These are phyloP conservation scores for Fusarium papillatum DNA, from an alignment of 2,329 filamentous ascomycete species.

Conservation along the genomic window DNA sequence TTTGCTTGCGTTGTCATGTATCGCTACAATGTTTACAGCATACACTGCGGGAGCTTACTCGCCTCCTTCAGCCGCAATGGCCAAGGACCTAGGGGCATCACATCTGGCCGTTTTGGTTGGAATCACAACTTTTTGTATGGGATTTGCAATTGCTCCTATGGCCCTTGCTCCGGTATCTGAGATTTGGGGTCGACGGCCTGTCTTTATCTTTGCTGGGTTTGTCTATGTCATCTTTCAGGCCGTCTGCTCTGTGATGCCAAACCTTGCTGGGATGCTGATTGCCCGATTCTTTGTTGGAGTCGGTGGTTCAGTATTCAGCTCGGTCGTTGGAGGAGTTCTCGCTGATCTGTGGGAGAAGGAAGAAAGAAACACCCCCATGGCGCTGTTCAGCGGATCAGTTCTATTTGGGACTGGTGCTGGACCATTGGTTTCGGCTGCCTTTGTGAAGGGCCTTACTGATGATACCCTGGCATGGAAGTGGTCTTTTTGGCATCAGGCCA, in stretches of 20 bases:
- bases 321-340: conserved; percentile 93
- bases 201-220: conserved; percentile 81
- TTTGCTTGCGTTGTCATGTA: conserved; percentile 80
- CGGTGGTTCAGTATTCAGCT: conserved; percentile 85
- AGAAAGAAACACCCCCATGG: conserved; percentile 91
- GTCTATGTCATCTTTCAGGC: conserved; percentile 80
- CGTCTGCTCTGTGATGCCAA: conserved; percentile 78
- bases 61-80: conserved; percentile 76
- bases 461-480: conserved; percentile 77
- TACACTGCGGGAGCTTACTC: conserved; percentile 88
- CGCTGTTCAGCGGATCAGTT: conserved; percentile 84
- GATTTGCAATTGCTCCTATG: conserved; percentile 90
- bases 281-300: conserved; percentile 83
- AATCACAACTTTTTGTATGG: conserved; percentile 85
- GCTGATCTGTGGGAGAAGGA: conserved; percentile 86
- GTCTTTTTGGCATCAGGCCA: conserved; percentile 90
- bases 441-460: conserved; percentile 71
- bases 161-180: conserved; percentile 89
- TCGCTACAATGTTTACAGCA: conserved; percentile 82
- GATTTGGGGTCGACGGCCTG: conserved; percentile 87
- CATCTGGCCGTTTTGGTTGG: conserved; percentile 77
- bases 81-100: conserved; percentile 74
- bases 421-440: conserved; percentile 78
- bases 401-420: conserved; percentile 85
- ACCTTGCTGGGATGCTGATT: conserved; percentile 80